Conservation (phyloP, 441 rosid genomes). For the Pelargonium cotyledonis region DNA sequence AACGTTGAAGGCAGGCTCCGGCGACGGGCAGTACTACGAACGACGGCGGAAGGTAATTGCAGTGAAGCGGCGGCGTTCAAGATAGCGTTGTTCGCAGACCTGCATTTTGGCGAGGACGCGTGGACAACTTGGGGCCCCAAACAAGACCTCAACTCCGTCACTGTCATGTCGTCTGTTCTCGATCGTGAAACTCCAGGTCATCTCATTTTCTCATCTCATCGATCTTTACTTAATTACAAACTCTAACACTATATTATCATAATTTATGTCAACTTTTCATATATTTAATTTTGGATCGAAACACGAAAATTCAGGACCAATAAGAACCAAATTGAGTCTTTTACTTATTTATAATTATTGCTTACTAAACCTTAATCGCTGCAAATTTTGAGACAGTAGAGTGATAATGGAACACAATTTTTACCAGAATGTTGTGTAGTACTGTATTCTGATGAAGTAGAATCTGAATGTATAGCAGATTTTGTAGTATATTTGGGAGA, state of each 20-base stretch:
- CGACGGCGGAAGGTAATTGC: slow-evolving; percentile 13
- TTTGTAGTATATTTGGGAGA: slow-evolving; percentile 84
- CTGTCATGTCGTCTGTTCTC: slow-evolving; percentile 57
- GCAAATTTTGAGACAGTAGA: too few relatives aligned
- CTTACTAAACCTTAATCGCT: too few relatives aligned
- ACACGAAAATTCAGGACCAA: too few relatives aligned
- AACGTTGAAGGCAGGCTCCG: neutral
- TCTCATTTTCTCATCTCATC: neutral
- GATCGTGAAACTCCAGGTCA: slow-evolving; percentile 54
- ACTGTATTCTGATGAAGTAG: slow-evolving; percentile 11
- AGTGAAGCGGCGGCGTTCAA: slow-evolving; percentile 39
- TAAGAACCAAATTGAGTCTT: too few relatives aligned
- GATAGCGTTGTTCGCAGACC: slow-evolving; percentile 65
- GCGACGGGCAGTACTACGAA: neutral
- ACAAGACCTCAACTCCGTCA: slow-evolving; percentile 52
- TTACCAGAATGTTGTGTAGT: too few relatives aligned
- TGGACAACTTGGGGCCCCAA: slow-evolving; percentile 75
- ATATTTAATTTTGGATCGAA: too few relatives aligned
- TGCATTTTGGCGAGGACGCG: slow-evolving; percentile 68
- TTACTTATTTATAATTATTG: too few relatives aligned
- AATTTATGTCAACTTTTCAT: too few relatives aligned
- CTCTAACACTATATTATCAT: too few relatives aligned
- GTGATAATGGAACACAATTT: too few relatives aligned
- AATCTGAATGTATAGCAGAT: slow-evolving; percentile 33
- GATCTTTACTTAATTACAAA: too few relatives aligned